phyloP scores from a whole-genome alignment of 176 grass and related monocot species.

The Musa beccarii region DNA sequence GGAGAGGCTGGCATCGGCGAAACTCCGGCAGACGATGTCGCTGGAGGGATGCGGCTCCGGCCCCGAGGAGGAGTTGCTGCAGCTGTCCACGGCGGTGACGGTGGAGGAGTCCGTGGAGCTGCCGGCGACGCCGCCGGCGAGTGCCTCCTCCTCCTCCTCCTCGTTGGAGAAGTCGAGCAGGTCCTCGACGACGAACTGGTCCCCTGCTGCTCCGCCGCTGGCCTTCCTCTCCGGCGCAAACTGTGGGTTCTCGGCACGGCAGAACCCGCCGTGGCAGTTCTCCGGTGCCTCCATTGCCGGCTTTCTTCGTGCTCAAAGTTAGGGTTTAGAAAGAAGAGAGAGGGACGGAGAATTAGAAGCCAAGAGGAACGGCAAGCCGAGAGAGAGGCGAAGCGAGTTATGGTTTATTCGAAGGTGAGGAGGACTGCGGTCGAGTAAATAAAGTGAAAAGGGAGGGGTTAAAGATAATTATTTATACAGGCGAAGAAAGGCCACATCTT shows the following conservation, averaged over 20 bases:
- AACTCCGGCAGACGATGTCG: conserved; percentile 1
- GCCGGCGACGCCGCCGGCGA: conserved; percentile 8
- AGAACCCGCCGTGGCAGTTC: conserved; percentile 16
- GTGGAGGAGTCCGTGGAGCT: conserved; percentile 66
- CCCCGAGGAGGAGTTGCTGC: conserved; percentile 68
- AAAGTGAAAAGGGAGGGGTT: no score
- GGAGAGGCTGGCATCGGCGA: conserved; percentile 49
- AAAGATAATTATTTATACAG: no score
- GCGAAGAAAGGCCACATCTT: no score
- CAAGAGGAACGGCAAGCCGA: neutral
- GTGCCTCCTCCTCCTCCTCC: conserved; percentile 25
- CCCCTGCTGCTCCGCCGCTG: conserved; percentile 14
- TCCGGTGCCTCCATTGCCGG: conserved; percentile 26
- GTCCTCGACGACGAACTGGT: conserved; percentile 76
- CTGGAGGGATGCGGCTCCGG: conserved; percentile 19
- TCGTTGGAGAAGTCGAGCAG: conserved; percentile 70
- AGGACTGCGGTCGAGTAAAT: no score
- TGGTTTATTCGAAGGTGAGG: no score
- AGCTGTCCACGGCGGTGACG: conserved; percentile 71
- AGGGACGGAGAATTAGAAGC: conserved; percentile 15
- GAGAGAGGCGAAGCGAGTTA: conserved; percentile 13
- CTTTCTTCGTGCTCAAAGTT: conserved; percentile 27
- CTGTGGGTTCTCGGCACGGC: conserved; percentile 14
- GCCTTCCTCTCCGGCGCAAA: conserved; percentile 46
- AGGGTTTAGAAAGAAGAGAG: conserved; percentile 26